Base-by-base conservation (phyloP, 768 basidiomycete species). In the Mycena leptocephala region DNA sequence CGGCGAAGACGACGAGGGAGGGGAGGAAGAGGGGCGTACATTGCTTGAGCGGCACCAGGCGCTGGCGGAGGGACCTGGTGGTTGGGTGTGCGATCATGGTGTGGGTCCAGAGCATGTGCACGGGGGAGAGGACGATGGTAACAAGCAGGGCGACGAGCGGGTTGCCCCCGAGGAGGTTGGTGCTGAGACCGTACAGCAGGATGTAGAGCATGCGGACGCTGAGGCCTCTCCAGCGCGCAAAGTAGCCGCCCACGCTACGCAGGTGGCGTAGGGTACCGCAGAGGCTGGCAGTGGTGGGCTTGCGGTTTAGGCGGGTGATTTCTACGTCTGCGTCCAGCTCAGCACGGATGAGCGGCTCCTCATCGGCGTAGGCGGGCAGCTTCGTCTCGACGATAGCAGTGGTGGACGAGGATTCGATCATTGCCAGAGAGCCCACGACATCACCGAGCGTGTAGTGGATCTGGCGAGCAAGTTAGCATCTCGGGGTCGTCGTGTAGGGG, bases 101-200 rank as follows among this genome's bases (percentile, higher is more conserved):
- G 65, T 67, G 65, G 8, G 46, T 67, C 65, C 65, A 67, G 20
- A 67, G 66, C 51, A 68, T 53, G 66, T 68, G 66, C n/a, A 56
- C 64, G 30, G 26, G 64, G 64, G 46, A 24, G 30, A 66, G 64
- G 11, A 66, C 16, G 46, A 66, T 10, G 46, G 64, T 46, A 46
- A 30, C 32, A 8, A 22, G 24, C 16, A 66, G n/a, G 22, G 26
- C 51, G 46, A 43, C 28, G 46, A 66, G 24, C 4, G 28, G n/a
- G 63, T 65, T 46, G 24, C 26, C n/a, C 26, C 14, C 28, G 30
- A 66, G 20, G 41, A 32, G 14, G 14, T 13, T 5, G 1, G 6
- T 13, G 28, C 16, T 11, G 46, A 62, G 11, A 48, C 18, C n/a
- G 46, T 43, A 39, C 33, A 46, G 62, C 32, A 53, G 11, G 58